These are phyloP conservation scores for Conticribra weissflogii DNA, from an alignment of 108 stramenopile species.

Conservation along the genomic window DNA sequence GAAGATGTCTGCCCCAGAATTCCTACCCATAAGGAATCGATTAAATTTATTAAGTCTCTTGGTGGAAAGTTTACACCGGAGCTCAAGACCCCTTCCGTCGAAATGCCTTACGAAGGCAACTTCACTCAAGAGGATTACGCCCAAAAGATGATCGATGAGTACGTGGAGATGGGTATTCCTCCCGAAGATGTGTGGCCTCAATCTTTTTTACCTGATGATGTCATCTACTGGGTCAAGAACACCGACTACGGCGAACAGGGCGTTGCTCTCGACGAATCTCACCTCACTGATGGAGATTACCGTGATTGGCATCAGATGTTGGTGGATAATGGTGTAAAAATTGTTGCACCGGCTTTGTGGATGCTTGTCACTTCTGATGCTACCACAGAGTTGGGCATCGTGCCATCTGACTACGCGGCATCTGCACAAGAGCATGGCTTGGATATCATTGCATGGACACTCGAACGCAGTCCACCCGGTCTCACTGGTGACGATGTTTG, in stretches of 20 bases:
- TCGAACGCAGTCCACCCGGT: constrained; percentile 64
- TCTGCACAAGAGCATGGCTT: constrained; percentile 52
- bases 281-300: constrained; percentile 28
- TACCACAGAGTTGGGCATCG: constrained; percentile 33
- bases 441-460: constrained; percentile 72
- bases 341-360: constrained; percentile 67
- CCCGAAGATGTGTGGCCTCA: constrained; percentile 70
- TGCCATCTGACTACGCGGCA: constrained; percentile 45
- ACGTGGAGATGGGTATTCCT: constrained; percentile 56
- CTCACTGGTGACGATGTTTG: constrained; percentile 45
- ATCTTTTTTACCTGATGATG: constrained; percentile 53
- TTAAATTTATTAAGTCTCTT: constrained; percentile 51
- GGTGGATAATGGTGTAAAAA: constrained; percentile 47
- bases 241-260: constrained; percentile 61
- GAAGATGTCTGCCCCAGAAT: constrained; percentile 60
- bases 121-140: constrained; percentile 70
- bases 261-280: constrained; percentile 57
- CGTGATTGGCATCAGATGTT: constrained; percentile 25
- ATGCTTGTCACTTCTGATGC: constrained; percentile 49
- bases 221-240: constrained; percentile 56
- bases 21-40: constrained; percentile 68
- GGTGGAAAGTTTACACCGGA: constrained; percentile 72
- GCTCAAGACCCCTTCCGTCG: constrained; percentile 62
- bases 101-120: constrained; percentile 69
- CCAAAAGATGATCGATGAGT: constrained; percentile 73